Evolutionary conservation across 2,329 filamentous ascomycete genomes (phyloP).

Genomic region (Achaetomium macrosporum): DNA sequence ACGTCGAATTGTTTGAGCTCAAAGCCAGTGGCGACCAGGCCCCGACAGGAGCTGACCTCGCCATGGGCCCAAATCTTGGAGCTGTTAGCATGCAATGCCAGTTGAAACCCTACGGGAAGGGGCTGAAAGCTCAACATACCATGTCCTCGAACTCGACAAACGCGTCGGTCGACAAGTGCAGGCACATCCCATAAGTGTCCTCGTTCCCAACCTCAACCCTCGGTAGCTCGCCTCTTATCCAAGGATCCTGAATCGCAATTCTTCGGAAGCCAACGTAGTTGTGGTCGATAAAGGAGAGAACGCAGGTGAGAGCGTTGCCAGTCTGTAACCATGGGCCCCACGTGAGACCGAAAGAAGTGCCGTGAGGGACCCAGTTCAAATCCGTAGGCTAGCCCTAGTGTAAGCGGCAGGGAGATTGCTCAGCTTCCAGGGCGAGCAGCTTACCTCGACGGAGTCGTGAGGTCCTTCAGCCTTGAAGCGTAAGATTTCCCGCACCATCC

Average conservation of each 20-base stretch:
- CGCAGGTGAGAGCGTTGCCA: constrained; percentile 33
- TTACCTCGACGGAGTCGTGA: constrained; percentile 34
- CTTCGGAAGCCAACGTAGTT: constrained; percentile 52
- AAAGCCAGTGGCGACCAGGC: constrained; percentile 48
- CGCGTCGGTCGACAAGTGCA: constrained; percentile 45
- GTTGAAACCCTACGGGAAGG: not conserved
- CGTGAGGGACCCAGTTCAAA: constrained; percentile 43
- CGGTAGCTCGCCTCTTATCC: constrained; percentile 33
- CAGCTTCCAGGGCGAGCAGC: constrained; percentile 12
- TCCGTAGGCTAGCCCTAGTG: constrained; percentile 28
- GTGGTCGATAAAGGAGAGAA: constrained; percentile 45
- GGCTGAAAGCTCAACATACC: constrained; percentile 29
- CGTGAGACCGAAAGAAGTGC: constrained; percentile 45
- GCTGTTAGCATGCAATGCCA: not conserved
- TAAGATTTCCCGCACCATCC: constrained; percentile 46
- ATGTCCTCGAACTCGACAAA: constrained; percentile 52
- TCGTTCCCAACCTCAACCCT: constrained; percentile 34
- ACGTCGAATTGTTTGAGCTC: constrained; percentile 47
- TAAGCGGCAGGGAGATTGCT: not conserved
- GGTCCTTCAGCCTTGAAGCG: constrained; percentile 45
- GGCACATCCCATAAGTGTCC: constrained; percentile 45
- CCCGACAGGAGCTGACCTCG: constrained; percentile 40
- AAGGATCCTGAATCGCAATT: constrained; percentile 36
- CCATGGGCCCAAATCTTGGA: constrained; percentile 39
- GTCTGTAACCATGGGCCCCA: constrained; percentile 49